Evolutionary conservation across 805 yeast genomes (phyloP), one percentile per base, ranked within the genome.

Genomic region (Zygosaccharomyces siamensis): DNA sequence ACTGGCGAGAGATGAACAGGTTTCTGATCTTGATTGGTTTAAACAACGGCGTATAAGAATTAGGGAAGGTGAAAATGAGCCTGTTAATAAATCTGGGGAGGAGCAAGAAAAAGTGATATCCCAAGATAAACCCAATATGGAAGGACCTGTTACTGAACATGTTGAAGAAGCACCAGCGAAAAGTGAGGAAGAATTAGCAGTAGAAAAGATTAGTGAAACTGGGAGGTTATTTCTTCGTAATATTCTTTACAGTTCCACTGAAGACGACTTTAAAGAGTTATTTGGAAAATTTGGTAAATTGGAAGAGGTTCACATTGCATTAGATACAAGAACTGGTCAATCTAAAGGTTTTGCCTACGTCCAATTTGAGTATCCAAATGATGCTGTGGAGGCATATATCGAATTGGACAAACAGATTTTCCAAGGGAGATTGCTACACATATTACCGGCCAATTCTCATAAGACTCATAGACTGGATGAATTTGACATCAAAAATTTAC

Each of bases 321-420:
- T 89, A 32, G 98, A 92, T 62, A 84, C 95, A 3, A 79, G 93
- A 69, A 87, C 95, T 0, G 95, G 95, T 8, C 79, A 81, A 58
- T 84, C 96, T 1, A 93, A 93, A 68, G 99, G 99, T 0, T 88
- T 89, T 66, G 96, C 93, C 0, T 90, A 90, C 61, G 75, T 89
- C 10, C 81, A 83, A 62, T 93, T 85, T 62, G 70, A 66, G n/a
- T 73, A 79, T 52, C 74, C 84, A 7, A 76, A 77, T 7, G 83
- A 84, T 62, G 99, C 99, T 0, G 80, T 84, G 1, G 63, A 69
- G 26, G 98, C 98, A 0, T 90, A 74, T 63, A 67, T 75, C 31
- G 78, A 75, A 11, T 72, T 90, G 44, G 99, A 93, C 67, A 89
- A 88, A 60, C 85, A 86, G 61, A 84, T 87, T 63, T 92, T 87